Conservation (phyloP, 139 green algal species). For the Chlamydomonas schloesseri region DNA sequence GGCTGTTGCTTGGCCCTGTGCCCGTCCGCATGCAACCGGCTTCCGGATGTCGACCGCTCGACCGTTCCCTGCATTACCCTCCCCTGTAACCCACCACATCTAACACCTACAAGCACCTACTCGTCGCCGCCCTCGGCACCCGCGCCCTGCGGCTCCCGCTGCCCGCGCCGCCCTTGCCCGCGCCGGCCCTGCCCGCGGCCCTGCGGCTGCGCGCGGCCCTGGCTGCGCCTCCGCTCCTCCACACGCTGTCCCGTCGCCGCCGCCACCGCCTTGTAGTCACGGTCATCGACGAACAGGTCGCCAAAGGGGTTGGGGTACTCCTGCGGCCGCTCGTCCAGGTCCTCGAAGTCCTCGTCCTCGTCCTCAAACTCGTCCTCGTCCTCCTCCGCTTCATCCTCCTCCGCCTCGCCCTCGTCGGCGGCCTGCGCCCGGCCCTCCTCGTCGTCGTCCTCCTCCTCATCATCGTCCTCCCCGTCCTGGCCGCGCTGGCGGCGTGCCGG, state of each 20-base stretch:
- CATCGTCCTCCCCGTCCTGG: neutral
- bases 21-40: too few relatives aligned
- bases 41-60: too few relatives aligned
- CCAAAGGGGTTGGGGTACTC: conserved; percentile 19
- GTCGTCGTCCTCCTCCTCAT: neutral
- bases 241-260: neutral
- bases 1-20: too few relatives aligned
- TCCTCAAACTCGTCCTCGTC: neutral
- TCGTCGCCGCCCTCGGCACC: too few relatives aligned
- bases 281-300: conserved; percentile 10
- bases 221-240: neutral
- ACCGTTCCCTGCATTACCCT: too few relatives aligned
- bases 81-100: too few relatives aligned
- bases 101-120: too few relatives aligned
- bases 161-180: neutral
- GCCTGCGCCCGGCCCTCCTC: neutral
- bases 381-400: neutral
- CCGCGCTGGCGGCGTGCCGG: too few relatives aligned
- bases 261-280: neutral
- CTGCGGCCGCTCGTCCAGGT: conserved; percentile 31
- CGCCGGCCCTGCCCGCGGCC: neutral
- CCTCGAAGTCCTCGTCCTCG: neutral
- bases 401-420: neutral
- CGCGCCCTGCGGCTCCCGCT: neutral
- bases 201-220: neutral